Evolutionary conservation across 352 stramenopile species (phyloP).

Genomic region (Phytopythium delawarense): DNA sequence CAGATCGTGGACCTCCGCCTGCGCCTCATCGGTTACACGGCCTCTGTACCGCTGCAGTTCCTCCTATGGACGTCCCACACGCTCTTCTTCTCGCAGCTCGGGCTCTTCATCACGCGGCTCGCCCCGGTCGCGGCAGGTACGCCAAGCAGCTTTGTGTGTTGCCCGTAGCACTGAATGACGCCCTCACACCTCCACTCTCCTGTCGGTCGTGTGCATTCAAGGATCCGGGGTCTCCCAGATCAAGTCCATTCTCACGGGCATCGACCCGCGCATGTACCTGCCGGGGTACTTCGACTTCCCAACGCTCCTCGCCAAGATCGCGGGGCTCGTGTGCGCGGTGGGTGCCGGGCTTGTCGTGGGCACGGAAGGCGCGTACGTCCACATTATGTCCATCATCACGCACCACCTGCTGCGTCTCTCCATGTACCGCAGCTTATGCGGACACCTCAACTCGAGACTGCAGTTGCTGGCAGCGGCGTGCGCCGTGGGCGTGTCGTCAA

Average conservation of each 20-base stretch:
- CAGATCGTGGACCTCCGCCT: conserved; percentile 5
- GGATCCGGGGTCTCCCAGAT: conserved; percentile 86
- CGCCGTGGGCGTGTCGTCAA: conserved; percentile 89
- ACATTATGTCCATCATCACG: conserved; percentile 92
- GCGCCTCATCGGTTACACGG: conserved; percentile 27
- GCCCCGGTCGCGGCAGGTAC: conserved; percentile 56
- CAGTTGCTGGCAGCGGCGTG: conserved; percentile 90
- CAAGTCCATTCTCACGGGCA: conserved; percentile 86
- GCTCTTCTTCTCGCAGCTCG: conserved; percentile 62
- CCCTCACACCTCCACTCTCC: not conserved
- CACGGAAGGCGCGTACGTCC: conserved; percentile 98
- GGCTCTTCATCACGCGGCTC: conserved; percentile 66
- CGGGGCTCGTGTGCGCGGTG: conserved; percentile 93
- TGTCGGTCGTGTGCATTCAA: not conserved
- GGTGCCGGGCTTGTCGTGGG: conserved; percentile 94
- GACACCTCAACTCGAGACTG: conserved; percentile 72
- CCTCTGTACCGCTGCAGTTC: conserved; percentile 33
- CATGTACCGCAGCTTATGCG: conserved; percentile 71
- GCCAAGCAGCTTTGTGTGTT: not conserved
- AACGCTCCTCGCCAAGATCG: conserved; percentile 86
- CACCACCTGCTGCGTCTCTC: conserved; percentile 84
- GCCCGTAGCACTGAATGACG: not conserved
- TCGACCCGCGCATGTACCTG: conserved; percentile 77
- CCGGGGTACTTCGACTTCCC: conserved; percentile 79
- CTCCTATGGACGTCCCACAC: conserved; percentile 63